Evolutionary conservation across 371 early-diverging fungal genomes (phyloP).

Genomic region (Zancudomyces culisetae): DNA sequence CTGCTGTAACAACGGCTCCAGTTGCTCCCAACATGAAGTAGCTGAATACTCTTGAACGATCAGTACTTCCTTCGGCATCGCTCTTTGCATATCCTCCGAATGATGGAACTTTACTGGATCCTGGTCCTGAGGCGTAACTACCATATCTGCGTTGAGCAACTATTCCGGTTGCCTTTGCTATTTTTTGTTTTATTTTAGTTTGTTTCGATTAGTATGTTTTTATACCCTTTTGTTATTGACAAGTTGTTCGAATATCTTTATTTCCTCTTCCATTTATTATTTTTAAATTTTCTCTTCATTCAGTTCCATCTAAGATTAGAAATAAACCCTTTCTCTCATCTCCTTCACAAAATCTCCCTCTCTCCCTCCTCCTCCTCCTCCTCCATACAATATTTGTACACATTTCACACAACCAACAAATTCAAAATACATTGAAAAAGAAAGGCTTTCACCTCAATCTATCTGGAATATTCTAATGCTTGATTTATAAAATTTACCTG

Average conservation of each 20-base stretch:
- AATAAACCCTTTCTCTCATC: too few relatives aligned
- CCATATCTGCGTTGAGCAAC: conserved; percentile 20
- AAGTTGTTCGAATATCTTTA: not conserved
- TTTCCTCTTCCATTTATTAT: too few relatives aligned
- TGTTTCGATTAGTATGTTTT: not conserved
- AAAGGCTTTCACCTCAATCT: not conserved
- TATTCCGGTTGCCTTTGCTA: not conserved
- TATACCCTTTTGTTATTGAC: not conserved
- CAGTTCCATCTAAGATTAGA: not conserved
- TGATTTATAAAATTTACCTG: not conserved
- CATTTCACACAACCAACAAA: too few relatives aligned
- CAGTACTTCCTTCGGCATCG: conserved; percentile 23
- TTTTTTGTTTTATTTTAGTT: not conserved
- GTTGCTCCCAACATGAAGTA: conserved; percentile 91
- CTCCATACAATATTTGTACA: too few relatives aligned
- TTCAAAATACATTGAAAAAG: too few relatives aligned
- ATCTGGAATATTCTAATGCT: not conserved
- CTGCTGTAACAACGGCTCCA: conserved; percentile 63
- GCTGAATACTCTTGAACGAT: conserved; percentile 57
- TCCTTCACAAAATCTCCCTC: too few relatives aligned
- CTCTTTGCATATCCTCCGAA: conserved; percentile 27
- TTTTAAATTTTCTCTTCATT: not conserved
- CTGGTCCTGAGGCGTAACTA: conserved; percentile 22
- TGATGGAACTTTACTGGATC: conserved; percentile 20
- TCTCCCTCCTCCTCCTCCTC: too few relatives aligned